Evolutionary conservation across 2,329 filamentous ascomycete genomes (phyloP).

Genomic region (Fusarium veterinarium): DNA sequence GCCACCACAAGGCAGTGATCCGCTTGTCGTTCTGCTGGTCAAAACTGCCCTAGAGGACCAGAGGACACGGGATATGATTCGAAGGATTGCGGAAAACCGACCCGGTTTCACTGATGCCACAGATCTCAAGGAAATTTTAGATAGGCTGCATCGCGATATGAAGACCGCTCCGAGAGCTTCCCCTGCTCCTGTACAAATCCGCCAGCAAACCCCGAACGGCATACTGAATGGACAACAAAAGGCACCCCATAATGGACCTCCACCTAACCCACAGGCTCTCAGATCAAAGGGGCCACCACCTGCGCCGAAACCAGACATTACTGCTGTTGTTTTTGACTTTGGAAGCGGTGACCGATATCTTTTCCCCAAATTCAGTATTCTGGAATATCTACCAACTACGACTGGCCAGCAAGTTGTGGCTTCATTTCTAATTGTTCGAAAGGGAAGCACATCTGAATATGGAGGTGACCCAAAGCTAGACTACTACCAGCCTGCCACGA

Average conservation of each 20-base stretch:
- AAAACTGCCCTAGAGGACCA: conserved; percentile 67
- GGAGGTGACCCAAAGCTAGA: conserved; percentile 72
- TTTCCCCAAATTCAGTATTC: conserved; percentile 81
- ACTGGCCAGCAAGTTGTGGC: conserved; percentile 72
- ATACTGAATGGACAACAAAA: conserved; percentile 47
- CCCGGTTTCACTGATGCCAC: conserved; percentile 64
- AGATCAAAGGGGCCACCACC: conserved; percentile 70
- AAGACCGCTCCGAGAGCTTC: conserved; percentile 50
- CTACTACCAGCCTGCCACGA: conserved; percentile 81
- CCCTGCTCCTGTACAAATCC: conserved; percentile 45
- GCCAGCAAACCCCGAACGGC: conserved; percentile 48
- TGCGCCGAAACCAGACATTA: conserved; percentile 67
- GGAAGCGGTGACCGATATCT: conserved; percentile 79
- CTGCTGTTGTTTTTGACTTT: conserved; percentile 78
- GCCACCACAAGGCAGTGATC: conserved; percentile 65
- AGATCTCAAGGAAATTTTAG: conserved; percentile 65
- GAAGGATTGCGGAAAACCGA: conserved; percentile 63
- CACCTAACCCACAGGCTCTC: conserved; percentile 63
- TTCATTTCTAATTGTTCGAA: conserved; percentile 81
- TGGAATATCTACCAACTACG: conserved; percentile 69
- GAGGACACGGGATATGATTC: conserved; percentile 62
- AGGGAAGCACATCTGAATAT: conserved; percentile 74
- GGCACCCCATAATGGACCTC: conserved; percentile 25
- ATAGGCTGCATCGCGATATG: conserved; percentile 58
- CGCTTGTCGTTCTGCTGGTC: conserved; percentile 66